Evolutionary conservation across 192 early-diverging fungal genomes (phyloP).

Genomic region (Nowakowskiella sp.): DNA sequence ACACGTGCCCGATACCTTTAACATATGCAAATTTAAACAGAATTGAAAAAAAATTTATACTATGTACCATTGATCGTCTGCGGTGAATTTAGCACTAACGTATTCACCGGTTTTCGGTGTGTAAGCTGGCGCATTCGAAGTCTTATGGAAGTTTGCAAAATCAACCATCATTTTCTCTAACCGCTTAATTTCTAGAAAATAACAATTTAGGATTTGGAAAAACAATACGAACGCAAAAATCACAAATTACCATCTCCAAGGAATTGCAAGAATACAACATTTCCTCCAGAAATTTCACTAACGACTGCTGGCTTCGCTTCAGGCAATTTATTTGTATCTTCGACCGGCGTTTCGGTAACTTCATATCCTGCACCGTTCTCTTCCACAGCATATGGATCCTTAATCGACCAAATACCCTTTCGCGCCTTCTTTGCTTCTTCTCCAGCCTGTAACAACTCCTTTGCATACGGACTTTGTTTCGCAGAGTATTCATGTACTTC

Average conservation of each 20-base stretch:
- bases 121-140: conserved; percentile 19
- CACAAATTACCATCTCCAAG: conserved; percentile 66
- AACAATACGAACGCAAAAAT: conserved; percentile 48
- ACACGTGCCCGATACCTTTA: conserved; percentile 78
- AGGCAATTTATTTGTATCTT: conserved; percentile 20
- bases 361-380: conserved; percentile 40
- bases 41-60: neutral
- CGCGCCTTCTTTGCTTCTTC: conserved; percentile 57
- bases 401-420: conserved; percentile 67
- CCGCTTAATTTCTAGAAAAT: conserved; percentile 35
- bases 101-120: conserved; percentile 63
- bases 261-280: conserved; percentile 59
- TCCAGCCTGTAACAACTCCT: conserved; percentile 70
- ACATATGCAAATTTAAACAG: neutral
- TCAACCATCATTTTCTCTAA: conserved; percentile 82
- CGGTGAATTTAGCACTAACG: conserved; percentile 77
- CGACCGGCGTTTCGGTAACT: conserved; percentile 7
- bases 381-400: conserved; percentile 40
- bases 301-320: conserved; percentile 37
- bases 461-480: conserved; percentile 64
- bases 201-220: conserved; percentile 47
- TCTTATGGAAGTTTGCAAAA: conserved; percentile 37
- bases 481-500: conserved; percentile 76
- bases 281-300: conserved; percentile 37
- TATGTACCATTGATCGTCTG: conserved; percentile 65